Percentiles rank a stretch among this genome's conserved stretches.
Conservation (phyloP, 192 early-diverging fungal genomes). For the Podochytrium sp. region DNA sequence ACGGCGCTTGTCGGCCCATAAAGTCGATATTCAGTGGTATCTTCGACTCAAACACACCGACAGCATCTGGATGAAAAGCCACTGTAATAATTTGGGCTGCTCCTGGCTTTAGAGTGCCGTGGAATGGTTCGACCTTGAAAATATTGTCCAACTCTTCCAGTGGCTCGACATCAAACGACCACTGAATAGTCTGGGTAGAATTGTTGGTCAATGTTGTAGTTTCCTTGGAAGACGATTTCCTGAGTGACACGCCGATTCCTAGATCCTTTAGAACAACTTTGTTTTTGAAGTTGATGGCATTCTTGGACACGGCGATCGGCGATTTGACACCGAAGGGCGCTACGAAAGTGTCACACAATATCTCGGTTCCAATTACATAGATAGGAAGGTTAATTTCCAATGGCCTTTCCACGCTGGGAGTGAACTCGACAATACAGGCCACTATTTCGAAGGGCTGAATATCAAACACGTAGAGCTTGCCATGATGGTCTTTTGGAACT, state of each 20-base stretch:
- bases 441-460: constrained; percentile 36
- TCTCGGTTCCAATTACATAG: constrained; percentile 26
- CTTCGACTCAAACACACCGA: constrained; percentile 37
- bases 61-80: constrained; percentile 43
- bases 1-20: constrained; percentile 43
- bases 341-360: constrained; percentile 7
- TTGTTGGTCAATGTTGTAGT: constrained; percentile 41
- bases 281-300: constrained; percentile 48
- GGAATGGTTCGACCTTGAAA: constrained; percentile 51
- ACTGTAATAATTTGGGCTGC: constrained; percentile 36
- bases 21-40: constrained; percentile 48
- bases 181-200: constrained; percentile 33
- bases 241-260: constrained; percentile 36
- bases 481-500: constrained; percentile 6
- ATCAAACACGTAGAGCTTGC: constrained; percentile 44
- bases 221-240: constrained; percentile 43
- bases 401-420: constrained; percentile 17
- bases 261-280: constrained; percentile 46
- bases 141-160: constrained; percentile 43
- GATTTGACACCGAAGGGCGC: constrained; percentile 42
- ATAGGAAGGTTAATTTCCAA: constrained; percentile 36
- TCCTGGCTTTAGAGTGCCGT: constrained; percentile 35
- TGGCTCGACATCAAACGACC: constrained; percentile 50
- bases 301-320: constrained; percentile 41
- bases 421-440: constrained; percentile 25